Conservation (phyloP, 805 yeast genomes). For the Candida silvicultrix region DNA sequence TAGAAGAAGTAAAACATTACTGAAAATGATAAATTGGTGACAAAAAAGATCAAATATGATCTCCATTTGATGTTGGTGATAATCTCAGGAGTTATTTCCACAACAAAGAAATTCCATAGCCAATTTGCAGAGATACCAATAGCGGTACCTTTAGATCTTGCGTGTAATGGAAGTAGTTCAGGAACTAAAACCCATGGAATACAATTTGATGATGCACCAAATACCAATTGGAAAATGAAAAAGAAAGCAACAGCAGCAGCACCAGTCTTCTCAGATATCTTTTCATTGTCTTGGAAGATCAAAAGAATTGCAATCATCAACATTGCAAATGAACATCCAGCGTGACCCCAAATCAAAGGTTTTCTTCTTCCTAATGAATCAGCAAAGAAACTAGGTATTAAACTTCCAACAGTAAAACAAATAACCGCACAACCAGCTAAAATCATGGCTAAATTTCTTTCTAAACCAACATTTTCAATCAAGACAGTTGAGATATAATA, state of each 20-base stretch:
- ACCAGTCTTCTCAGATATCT: conserved; percentile 28
- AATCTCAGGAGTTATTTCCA: conserved; percentile 61
- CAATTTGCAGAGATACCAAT: conserved; percentile 62
- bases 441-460: conserved; percentile 47
- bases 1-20: conserved; percentile 62
- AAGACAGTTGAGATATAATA: conserved; percentile 49
- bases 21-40: conserved; percentile 51
- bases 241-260: conserved; percentile 62
- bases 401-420: conserved; percentile 29
- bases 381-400: conserved; percentile 46
- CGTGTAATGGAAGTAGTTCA: conserved; percentile 53
- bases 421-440: conserved; percentile 42
- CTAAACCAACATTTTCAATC: conserved; percentile 42
- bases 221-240: conserved; percentile 42
- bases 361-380: conserved; percentile 56
- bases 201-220: conserved; percentile 40
- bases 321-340: conserved; percentile 1
- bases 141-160: conserved; percentile 56
- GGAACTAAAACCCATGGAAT: conserved; percentile 63
- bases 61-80: conserved; percentile 49
- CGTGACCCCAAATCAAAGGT: conserved; percentile 20
- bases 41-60: conserved; percentile 64
- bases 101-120: conserved; percentile 59
- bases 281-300: conserved; percentile 28
- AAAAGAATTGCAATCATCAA: not conserved